Evolutionary conservation across 495 filamentous ascomycete species (phyloP), one percentile per base, ranked within the genome.

Genomic region (Penicillium paxilli): DNA sequence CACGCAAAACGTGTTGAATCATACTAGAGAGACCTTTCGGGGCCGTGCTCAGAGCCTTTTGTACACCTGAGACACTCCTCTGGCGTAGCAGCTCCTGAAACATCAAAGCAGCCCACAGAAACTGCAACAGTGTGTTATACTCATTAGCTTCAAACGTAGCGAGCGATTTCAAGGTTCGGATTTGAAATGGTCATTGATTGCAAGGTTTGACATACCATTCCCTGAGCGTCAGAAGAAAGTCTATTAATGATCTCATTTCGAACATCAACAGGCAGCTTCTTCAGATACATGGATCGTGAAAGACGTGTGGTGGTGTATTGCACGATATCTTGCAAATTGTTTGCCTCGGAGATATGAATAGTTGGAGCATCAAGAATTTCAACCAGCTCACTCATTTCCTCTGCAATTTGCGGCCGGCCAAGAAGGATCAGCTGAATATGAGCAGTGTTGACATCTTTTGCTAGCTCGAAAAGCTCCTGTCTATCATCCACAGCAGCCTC

Each of bases 51-150:
- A 75, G 60, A 2, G 44, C 47, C 16, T 64, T 62, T 16, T 57
- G 57, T 7, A 75, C 72, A 10, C 51, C 50, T 17, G 42, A 46
- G 10, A 60, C 62, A 25, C 52, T 51, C 3, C 60, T 56, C 59
- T 66, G 65, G 42, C 62, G 61, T 11, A 51, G 44, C n/a, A 75
- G 35, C 48, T 72, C 67, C n/a, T 64, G 52, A 19, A 71, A 25
- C 64, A 72, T 71, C 2, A 73, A 56, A 26, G 68, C 59, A 10
- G 66, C 70, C 65, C 68, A 68, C 3, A 73, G 57, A 51, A 75
- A 75, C 35, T 40, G 25, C 10, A 28, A 28, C 25, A 5, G 25
- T 4, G 17, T 33, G 30, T 33, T 33, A 14, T 33, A n/a, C n/a
- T n/a, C n/a, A 14, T 33, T 33, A 33, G 30, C 30, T 7, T 33